Evolutionary conservation across 805 yeast species (phyloP).

Genomic region (Saturnispora silvae): DNA sequence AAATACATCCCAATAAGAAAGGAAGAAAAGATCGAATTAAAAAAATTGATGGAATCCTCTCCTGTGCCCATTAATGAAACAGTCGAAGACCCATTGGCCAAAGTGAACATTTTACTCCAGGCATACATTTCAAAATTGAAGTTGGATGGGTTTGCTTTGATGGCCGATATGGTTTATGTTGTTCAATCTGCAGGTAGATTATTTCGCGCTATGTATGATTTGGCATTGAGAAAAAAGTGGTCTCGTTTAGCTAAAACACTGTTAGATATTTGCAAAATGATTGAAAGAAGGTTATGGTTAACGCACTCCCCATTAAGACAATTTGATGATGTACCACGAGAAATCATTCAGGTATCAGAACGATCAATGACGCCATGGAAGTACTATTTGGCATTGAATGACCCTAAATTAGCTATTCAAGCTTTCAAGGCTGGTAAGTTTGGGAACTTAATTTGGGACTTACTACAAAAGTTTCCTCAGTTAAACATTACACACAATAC

Average conservation of each 20-base stretch:
- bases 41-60: constrained; percentile 54
- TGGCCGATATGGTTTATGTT: constrained; percentile 87
- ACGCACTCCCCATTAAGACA: constrained; percentile 82
- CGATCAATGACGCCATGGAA: constrained; percentile 75
- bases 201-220: constrained; percentile 75
- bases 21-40: constrained; percentile 72
- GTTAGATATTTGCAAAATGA: constrained; percentile 65
- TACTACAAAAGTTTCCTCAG: constrained; percentile 66
- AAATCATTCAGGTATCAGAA: constrained; percentile 65
- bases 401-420: constrained; percentile 65
- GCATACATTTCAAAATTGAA: constrained; percentile 70
- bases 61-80: constrained; percentile 82
- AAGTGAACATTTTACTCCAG: constrained; percentile 71
- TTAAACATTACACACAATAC: constrained; percentile 46
- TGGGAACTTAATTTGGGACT: constrained; percentile 49
- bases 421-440: constrained; percentile 63
- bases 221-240: constrained; percentile 64
- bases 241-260: constrained; percentile 46
- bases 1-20: constrained; percentile 71
- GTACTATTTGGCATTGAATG: constrained; percentile 57
- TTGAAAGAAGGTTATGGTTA: constrained; percentile 75
- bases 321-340: constrained; percentile 58
- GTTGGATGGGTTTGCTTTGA: constrained; percentile 80
- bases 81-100: constrained; percentile 61
- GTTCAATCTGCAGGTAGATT: constrained; percentile 90